phyloP scores from a whole-genome alignment of 2,329 filamentous ascomycete species.

The Passalora sequoiae region DNA sequence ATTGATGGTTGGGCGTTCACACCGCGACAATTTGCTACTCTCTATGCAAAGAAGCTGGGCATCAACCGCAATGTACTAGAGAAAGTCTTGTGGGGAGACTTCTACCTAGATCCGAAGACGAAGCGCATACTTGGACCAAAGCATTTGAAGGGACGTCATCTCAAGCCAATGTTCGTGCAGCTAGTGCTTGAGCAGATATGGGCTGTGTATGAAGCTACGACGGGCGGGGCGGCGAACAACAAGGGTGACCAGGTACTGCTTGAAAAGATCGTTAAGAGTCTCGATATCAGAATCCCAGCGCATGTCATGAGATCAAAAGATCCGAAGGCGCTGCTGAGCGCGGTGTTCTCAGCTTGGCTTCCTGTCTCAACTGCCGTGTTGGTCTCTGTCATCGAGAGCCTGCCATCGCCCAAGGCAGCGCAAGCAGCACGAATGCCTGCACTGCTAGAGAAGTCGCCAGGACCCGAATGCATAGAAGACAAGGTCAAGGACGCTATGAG shows the following conservation, averaged over 20 bases:
- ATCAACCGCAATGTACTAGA: slow-evolving; percentile 85
- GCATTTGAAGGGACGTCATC: slow-evolving; percentile 81
- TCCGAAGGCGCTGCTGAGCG: slow-evolving; percentile 73
- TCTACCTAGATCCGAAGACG: slow-evolving; percentile 92
- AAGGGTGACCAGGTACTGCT: slow-evolving; percentile 77
- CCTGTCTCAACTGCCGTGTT: slow-evolving; percentile 87
- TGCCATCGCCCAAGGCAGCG: slow-evolving; percentile 76
- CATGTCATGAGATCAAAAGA: slow-evolving; percentile 81
- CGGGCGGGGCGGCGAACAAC: slow-evolving; percentile 70
- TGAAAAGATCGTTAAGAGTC: slow-evolving; percentile 91
- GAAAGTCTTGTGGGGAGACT: slow-evolving; percentile 95
- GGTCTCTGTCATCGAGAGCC: slow-evolving; percentile 87
- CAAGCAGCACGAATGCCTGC: slow-evolving; percentile 76
- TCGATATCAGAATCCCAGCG: slow-evolving; percentile 76
- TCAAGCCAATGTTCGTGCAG: slow-evolving; percentile 98
- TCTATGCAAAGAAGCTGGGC: slow-evolving; percentile 95
- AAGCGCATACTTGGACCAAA: slow-evolving; percentile 87
- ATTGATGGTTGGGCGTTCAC: slow-evolving; percentile 99
- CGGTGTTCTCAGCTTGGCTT: slow-evolving; percentile 84
- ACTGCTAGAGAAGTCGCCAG: slow-evolving; percentile 74
- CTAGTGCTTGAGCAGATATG: slow-evolving; percentile 92
- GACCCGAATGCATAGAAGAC: slow-evolving; percentile 63
- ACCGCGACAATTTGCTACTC: slow-evolving; percentile 80
- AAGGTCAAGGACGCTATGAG: slow-evolving; percentile 74
- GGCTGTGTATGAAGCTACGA: slow-evolving; percentile 90